Evolutionary conservation across 306 rosid species (phyloP).

Genomic region (Cucumis cinereus): DNA sequence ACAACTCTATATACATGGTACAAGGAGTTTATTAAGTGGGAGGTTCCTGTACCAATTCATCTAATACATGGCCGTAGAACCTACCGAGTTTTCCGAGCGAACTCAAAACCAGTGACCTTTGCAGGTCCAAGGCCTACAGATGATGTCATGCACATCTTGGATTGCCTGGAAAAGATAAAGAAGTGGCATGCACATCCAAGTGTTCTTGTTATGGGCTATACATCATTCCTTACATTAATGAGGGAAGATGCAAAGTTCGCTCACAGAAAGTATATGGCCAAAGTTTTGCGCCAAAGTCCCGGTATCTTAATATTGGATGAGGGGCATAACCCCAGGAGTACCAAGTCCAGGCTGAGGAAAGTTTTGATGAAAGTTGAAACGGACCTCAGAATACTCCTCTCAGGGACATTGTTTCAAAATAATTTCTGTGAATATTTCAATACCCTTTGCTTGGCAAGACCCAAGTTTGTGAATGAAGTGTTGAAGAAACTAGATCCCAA

Average conservation of each 20-base stretch:
- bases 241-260: slow-evolving; percentile 66
- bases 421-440: slow-evolving; percentile 90
- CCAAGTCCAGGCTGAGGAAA: slow-evolving; percentile 79
- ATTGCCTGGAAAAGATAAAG: slow-evolving; percentile 63
- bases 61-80: slow-evolving; percentile 61
- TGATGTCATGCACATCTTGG: slow-evolving; percentile 64
- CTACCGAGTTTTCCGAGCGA: slow-evolving; percentile 27
- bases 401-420: slow-evolving; percentile 93
- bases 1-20: slow-evolving; percentile 83
- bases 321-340: slow-evolving; percentile 97
- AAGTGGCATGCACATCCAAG: slow-evolving; percentile 87
- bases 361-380: slow-evolving; percentile 85
- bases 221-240: slow-evolving; percentile 74
- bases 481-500: slow-evolving; percentile 59
- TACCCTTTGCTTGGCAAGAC: slow-evolving; percentile 88
- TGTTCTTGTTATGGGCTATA: slow-evolving; percentile 90
- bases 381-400: slow-evolving; percentile 68
- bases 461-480: slow-evolving; percentile 61
- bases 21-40: slow-evolving; percentile 78
- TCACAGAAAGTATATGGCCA: slow-evolving; percentile 73
- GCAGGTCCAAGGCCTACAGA: slow-evolving; percentile 43
- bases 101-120: slow-evolving; percentile 22
- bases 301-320: slow-evolving; percentile 75
- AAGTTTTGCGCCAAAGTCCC: slow-evolving; percentile 79
- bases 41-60: slow-evolving; percentile 64